Evolutionary conservation across 257 asterid genomes (phyloP), one percentile per base, ranked within the genome.

Genomic region (Nicotiana benthamiana): DNA sequence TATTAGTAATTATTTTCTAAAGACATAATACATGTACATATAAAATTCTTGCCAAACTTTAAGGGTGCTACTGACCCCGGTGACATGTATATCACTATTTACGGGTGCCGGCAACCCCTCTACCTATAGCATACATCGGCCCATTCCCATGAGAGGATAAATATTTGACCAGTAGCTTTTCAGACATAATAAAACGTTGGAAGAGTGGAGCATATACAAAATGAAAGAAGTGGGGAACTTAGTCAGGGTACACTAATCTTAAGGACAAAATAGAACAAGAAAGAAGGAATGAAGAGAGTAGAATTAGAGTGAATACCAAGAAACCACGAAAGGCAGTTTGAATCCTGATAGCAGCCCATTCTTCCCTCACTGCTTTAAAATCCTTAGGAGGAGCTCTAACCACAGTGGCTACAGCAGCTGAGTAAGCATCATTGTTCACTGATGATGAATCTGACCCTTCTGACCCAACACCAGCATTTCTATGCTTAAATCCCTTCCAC

Each of bases 311-410:
- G 46, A 87, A 84, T 61, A 95, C 98, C 97, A 95, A 83, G 75
- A 95, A 95, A 18, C 95, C 99, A 83, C 97, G 91, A 86, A 95
- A 93, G 26, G 97, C 90, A 80, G 97, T 91, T 86, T 95, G 97
- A 85, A 95, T 93, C 80, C 97, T 89, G 53, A 93, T 93, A 80
- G 98, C 97, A 57, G 97, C 98, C 97, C 98, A 95, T 89, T 95
- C 97, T 83, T 90, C 88, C 85, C 89, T 89, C 16, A 95, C 97
- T 74, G 68, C 93, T 83, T 79, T 88, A 85, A 95, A 95, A 85
- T 93, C 98, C 66, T 91, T 93, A 9, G 98, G 97, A 82, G 91
- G 93, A 70, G 98, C 98, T 76, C 98, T 87, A 7, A 92, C 97
- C n/a, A 95, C 97, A 67, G 97, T 84, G 24, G 97, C 97, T 43